Conservation (phyloP, 371 early-diverging fungal genomes). For the Globomyces sp. region DNA sequence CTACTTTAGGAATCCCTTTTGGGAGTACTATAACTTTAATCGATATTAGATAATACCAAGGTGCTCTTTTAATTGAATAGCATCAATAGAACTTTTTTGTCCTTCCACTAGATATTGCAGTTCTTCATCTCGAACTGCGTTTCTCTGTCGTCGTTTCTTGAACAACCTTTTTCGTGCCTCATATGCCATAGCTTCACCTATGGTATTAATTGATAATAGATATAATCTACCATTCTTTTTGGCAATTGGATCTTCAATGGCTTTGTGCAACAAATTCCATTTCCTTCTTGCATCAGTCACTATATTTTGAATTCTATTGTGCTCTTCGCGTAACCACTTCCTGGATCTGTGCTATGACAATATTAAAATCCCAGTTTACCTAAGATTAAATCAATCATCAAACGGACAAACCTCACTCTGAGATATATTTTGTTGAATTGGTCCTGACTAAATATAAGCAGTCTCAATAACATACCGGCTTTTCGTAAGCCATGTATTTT, state of each 20-base stretch:
- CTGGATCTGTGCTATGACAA: constrained; percentile 20
- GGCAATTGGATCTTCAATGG: constrained; percentile 7
- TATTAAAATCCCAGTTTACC: neutral
- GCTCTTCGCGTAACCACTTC: constrained; percentile 19
- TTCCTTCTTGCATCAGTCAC: constrained; percentile 23
- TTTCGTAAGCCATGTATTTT: constrained; percentile 40
- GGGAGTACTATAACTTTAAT: neutral
- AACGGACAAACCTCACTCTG: constrained; percentile 16
- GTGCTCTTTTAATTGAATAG: constrained; percentile 45
- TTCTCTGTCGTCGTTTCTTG: constrained; percentile 5
- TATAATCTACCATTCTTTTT: neutral
- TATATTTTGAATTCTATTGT: constrained; percentile 18
- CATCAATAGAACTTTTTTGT: constrained; percentile 48
- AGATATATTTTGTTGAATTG: neutral
- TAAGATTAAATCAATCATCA: too few relatives aligned
- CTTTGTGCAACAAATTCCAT: constrained; percentile 22
- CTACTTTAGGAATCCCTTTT: constrained; percentile 24
- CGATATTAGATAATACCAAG: constrained; percentile 16
- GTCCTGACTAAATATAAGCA: too few relatives aligned
- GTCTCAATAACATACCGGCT: neutral
- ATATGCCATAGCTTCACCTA: neutral
- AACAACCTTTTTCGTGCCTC: neutral
- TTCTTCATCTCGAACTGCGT: constrained; percentile 32
- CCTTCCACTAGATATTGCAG: constrained; percentile 50
- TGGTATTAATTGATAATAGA: too few relatives aligned